Conservation (phyloP, 2,329 filamentous ascomycete genomes). For the Cladophialophora yegresii region DNA sequence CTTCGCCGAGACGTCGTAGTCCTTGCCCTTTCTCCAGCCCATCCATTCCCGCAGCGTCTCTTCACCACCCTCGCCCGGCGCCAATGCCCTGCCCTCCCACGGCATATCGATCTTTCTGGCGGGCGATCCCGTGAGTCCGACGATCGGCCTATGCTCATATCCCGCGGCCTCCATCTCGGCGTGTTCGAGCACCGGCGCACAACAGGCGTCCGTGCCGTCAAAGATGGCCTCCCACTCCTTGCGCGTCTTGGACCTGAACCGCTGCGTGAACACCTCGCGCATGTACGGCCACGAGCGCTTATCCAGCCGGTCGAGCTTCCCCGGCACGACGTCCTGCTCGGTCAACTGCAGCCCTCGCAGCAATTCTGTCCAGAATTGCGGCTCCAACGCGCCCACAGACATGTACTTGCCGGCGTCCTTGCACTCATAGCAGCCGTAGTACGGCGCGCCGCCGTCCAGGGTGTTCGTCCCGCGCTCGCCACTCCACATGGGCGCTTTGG, state of each 20-base stretch:
- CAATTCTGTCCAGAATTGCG: conserved; percentile 74
- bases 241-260: conserved; percentile 70
- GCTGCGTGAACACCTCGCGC: conserved; percentile 58
- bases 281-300: conserved; percentile 68
- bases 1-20: conserved; percentile 64
- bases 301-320: conserved; percentile 59
- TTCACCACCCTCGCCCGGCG: conserved; percentile 71
- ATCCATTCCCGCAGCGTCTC: conserved; percentile 70
- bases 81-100: conserved; percentile 63
- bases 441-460: conserved; percentile 83
- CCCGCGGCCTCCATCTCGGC: conserved; percentile 65
- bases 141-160: conserved; percentile 51
- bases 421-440: conserved; percentile 86
- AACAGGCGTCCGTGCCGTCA: conserved; percentile 88
- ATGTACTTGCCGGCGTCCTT: conserved; percentile 71
- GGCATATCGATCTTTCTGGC: conserved; percentile 65
- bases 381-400: conserved; percentile 88
- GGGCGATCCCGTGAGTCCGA: conserved; percentile 66
- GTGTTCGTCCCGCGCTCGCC: conserved; percentile 70
- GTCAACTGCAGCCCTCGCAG: conserved; percentile 66
- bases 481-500: conserved; percentile 65
- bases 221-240: conserved; percentile 82
- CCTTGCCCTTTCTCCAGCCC: conserved; percentile 70
- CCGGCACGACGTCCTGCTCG: conserved; percentile 46
- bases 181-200: conserved; percentile 80